Evolutionary conservation across 2,329 filamentous ascomycete species (phyloP).

Genomic region (Akanthomyces uredinophilus): DNA sequence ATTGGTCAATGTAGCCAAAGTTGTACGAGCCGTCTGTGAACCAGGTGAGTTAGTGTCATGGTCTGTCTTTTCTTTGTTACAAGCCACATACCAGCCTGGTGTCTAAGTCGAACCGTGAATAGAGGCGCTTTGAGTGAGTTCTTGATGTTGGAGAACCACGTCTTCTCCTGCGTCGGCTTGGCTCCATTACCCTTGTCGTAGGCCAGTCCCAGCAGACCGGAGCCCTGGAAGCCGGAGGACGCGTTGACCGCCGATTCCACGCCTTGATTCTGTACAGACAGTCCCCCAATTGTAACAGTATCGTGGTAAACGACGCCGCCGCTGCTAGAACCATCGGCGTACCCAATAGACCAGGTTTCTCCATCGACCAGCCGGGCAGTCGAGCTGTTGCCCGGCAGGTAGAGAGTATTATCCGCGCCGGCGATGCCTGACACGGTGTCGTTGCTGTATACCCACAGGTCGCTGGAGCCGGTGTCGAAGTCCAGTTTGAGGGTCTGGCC

Average conservation of each 20-base stretch:
- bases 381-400: conserved; percentile 33
- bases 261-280: conserved; percentile 36
- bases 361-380: conserved; percentile 33
- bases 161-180: conserved; percentile 22
- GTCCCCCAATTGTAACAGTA: conserved; percentile 35
- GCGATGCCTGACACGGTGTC: conserved; percentile 21
- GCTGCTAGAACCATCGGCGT: conserved; percentile 40
- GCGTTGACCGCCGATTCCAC: conserved; percentile 40
- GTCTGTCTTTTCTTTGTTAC: too few relatives aligned
- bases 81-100: background rate
- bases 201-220: conserved; percentile 39
- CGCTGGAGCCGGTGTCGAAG: conserved; percentile 40
- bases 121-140: background rate
- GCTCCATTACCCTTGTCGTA: conserved; percentile 22
- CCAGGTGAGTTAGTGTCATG: too few relatives aligned
- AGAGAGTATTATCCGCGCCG: conserved; percentile 32
- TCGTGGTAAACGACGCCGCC: conserved; percentile 40
- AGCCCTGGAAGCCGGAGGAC: conserved; percentile 35
- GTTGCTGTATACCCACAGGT: conserved; percentile 33
- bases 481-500: conserved; percentile 33
- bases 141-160: conserved; percentile 31
- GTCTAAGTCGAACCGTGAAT: conserved; percentile 11
- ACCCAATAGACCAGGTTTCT: conserved; percentile 36
- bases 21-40: conserved; percentile 28
- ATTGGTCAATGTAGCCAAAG: conserved; percentile 46